Conservation (phyloP, 108 stramenopile species). For the Aureococcus anophagefferens region DNA sequence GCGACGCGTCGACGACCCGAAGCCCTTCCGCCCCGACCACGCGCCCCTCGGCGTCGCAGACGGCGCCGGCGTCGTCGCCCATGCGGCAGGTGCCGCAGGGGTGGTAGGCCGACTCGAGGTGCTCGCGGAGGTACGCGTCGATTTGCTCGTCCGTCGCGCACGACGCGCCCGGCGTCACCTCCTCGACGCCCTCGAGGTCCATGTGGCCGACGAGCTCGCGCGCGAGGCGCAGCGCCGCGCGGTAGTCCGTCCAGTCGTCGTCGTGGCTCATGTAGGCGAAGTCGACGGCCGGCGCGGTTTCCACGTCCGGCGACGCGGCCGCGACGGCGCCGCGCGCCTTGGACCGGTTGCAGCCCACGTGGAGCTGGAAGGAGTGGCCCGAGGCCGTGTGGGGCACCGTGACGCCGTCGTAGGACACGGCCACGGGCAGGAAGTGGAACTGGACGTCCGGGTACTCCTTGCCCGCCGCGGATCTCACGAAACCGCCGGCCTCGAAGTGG, state of each 20-base stretch:
- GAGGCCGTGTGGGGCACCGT: slow-evolving; percentile 1
- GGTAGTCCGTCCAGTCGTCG: no score
- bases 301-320: not conserved
- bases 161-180: not conserved
- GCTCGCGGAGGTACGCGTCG: slow-evolving; percentile 3
- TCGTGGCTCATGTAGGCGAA: slow-evolving; percentile 6
- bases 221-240: no score
- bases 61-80: slow-evolving; percentile 1
- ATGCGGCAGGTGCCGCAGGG: slow-evolving; percentile 17
- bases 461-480: slow-evolving; percentile 29
- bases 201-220: slow-evolving; percentile 1
- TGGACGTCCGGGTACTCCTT: slow-evolving; percentile 36
- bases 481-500: slow-evolving; percentile 42
- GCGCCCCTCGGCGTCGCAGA: slow-evolving; percentile 8
- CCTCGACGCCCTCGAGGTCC: not conserved
- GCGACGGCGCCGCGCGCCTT: slow-evolving; percentile 5
- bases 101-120: slow-evolving; percentile 10
- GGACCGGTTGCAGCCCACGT: slow-evolving; percentile 5
- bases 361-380: slow-evolving; percentile 10
- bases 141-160: not conserved
- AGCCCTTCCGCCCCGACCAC: slow-evolving; percentile 1
- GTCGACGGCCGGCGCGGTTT: not conserved
- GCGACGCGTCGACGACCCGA: no score
- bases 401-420: slow-evolving; percentile 1
- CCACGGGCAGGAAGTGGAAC: slow-evolving; percentile 8